Evolutionary conservation across 2,329 filamentous ascomycete species (phyloP), one percentile per base, ranked within the genome.

Genomic region (Clonostachys rhizophaga): DNA sequence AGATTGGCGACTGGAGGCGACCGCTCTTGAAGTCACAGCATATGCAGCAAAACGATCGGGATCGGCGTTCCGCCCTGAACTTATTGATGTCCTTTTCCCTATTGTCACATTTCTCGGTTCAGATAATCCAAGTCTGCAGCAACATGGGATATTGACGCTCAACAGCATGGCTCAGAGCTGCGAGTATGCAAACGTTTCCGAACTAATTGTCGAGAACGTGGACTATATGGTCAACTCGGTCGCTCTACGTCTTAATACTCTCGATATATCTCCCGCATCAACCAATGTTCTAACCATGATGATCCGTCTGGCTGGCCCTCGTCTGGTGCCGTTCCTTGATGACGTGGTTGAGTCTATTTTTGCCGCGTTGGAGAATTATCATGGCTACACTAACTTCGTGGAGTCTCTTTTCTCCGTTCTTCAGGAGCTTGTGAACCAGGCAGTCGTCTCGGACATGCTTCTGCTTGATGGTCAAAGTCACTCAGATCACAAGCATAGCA

Each of bases 161-260:
- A 94, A 96, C 58, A 81, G 83, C 16, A 73, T 96, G n/a, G 86
- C 92, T 1, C 60, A 67, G 3, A 78, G 86, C 1, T 96, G 90
- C 57, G 82, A 79, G 3, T 99, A 97, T 58, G 51, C 61, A 0
- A 84, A 77, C 55, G 86, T 92, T 5, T 86, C 86, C 24, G 83
- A 88, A 14, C 72, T 99, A 53, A 85, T 99, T 37, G 80, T 97
- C 30, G 83, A 87, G 45, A 99, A 99, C 51, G 91, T 90, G 14
- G 94, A 99, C 65, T 99, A 99, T 63, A 87, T 99, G 67, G 86
- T 97, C 50, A 97, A 97, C 60, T 89, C 94, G 0, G 83, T 99
- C 14, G 89, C 89, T 0, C 68, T 97, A 50, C 88, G 91, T 51
- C 78, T 99, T 8, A 96, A 96, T 57, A 89, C 89, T 0, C 89